phyloP scores from a whole-genome alignment of 2,329 filamentous ascomycete species.

The Cercospora berteroae region DNA sequence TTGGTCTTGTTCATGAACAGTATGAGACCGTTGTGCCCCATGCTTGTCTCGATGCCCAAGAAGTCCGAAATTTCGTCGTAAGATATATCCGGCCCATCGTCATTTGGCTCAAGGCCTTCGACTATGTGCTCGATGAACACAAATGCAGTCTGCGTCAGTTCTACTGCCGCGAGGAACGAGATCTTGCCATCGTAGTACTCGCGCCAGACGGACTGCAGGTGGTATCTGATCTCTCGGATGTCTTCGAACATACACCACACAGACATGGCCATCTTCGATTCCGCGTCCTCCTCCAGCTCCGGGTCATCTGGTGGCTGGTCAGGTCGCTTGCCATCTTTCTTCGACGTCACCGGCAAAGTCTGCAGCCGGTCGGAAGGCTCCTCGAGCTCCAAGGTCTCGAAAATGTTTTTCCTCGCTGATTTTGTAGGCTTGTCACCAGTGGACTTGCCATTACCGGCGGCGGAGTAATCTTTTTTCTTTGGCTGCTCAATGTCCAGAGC shows the following conservation, averaged over 20 bases:
- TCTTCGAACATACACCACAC: constrained; percentile 3
- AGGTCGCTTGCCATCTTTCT: neutral
- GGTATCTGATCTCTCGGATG: neutral
- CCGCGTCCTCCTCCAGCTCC: neutral
- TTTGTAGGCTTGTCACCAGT: neutral
- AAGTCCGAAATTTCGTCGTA: neutral
- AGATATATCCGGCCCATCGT: neutral
- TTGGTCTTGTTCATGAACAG: neutral
- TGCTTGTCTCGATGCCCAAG: neutral
- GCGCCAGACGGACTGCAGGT: neutral
- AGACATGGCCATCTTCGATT: neutral
- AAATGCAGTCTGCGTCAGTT: neutral
- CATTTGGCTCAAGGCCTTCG: neutral
- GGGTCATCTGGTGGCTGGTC: neutral
- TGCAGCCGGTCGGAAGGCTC: neutral
- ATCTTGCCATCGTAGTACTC: neutral
- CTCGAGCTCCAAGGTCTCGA: neutral
- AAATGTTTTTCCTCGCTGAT: neutral
- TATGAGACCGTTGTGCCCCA: neutral
- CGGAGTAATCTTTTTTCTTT: neutral
- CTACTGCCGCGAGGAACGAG: neutral
- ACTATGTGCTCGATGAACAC: neutral
- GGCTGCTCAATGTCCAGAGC: neutral
- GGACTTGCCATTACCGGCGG: neutral
- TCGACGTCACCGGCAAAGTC: neutral